Percentiles rank a stretch among this genome's conserved stretches.
phyloP scores from a whole-genome alignment of 1,139 yeast genomes.

The Sugiyamaella sp. region DNA sequence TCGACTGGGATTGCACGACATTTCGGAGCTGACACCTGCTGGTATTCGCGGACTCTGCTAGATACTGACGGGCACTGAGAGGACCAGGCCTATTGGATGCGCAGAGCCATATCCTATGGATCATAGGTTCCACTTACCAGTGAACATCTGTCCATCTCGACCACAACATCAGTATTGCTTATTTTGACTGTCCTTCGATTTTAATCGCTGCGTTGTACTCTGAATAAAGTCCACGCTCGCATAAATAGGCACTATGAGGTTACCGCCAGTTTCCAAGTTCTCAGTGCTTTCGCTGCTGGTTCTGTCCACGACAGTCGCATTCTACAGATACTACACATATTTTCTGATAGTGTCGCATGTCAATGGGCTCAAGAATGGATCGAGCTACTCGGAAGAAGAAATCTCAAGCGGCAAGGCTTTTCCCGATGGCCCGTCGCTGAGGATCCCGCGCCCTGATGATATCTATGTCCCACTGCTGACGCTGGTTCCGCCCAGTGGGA shows the following conservation, averaged over 20 bases:
- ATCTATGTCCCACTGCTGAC: constrained; percentile 21
- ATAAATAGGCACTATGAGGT: constrained; percentile 15
- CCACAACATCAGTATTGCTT: too few species aligned
- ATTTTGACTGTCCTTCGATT: too few species aligned
- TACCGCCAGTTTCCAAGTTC: constrained; percentile 27
- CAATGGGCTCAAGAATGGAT: constrained; percentile 13
- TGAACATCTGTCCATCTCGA: too few species aligned
- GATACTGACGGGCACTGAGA: too few species aligned
- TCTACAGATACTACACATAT: constrained; percentile 41
- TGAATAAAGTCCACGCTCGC: too few species aligned
- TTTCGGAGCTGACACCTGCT: too few species aligned
- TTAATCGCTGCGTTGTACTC: too few species aligned
- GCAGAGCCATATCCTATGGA: too few species aligned
- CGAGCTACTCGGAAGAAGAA: constrained; percentile 7
- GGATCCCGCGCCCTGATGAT: constrained; percentile 19
- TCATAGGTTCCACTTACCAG: too few species aligned
- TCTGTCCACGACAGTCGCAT: constrained; percentile 41
- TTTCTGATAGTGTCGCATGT: constrained; percentile 27
- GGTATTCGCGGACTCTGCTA: too few species aligned
- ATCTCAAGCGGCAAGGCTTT: constrained; percentile 3
- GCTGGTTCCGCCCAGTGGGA: constrained; percentile 23
- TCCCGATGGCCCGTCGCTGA: constrained; percentile 15
- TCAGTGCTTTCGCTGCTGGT: constrained; percentile 34
- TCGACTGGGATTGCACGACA: too few species aligned
- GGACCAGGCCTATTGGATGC: too few species aligned